A percentile compares a stretch with the other conserved stretches of the same genome.
Conservation (phyloP, 768 basidiomycete genomes). For the Termitomyces sp. region DNA sequence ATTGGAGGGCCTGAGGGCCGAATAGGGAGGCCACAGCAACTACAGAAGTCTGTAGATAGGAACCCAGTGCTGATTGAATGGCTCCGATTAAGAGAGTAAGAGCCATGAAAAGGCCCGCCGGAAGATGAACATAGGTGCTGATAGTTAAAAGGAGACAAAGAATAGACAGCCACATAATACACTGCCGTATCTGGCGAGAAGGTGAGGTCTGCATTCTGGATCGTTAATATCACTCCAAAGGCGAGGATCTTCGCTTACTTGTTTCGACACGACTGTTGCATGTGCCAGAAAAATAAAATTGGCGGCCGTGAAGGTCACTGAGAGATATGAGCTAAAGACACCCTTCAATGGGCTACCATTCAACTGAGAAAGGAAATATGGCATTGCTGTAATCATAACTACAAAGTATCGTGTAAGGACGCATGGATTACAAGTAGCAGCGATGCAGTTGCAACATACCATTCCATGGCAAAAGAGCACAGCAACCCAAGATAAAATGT, state of each 20-base stretch:
- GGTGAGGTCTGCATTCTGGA: constrained; percentile 49
- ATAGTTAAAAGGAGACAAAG: constrained; percentile 60
- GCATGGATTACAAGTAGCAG: background rate
- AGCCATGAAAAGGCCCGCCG: constrained; percentile 57
- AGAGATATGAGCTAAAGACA: constrained; percentile 65
- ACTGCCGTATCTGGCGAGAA: constrained; percentile 50
- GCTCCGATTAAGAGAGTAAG: constrained; percentile 67
- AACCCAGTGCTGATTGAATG: constrained; percentile 58
- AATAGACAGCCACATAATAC: constrained; percentile 46
- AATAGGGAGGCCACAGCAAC: constrained; percentile 80
- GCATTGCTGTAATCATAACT: constrained; percentile 86
- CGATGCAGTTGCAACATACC: constrained; percentile 41
- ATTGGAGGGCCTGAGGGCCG: constrained; percentile 70
- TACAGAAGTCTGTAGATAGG: constrained; percentile 76
- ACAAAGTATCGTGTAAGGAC: background rate
- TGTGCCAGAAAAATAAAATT: constrained; percentile 73
- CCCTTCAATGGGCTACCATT: constrained; percentile 51
- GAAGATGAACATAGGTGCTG: constrained; percentile 59
- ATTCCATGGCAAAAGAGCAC: constrained; percentile 87
- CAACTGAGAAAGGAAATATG: constrained; percentile 75
- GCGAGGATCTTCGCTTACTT: constrained; percentile 37
- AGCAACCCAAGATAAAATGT: constrained; percentile 56
- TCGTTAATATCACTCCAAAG: background rate
- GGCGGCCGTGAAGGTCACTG: constrained; percentile 57
- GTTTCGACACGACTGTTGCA: constrained; percentile 66